A percentile compares a stretch with the other conserved stretches of the same genome.
These are phyloP conservation scores for Apiospora phragmitis DNA, from an alignment of 2,329 filamentous ascomycete species.

Conservation along the genomic window DNA sequence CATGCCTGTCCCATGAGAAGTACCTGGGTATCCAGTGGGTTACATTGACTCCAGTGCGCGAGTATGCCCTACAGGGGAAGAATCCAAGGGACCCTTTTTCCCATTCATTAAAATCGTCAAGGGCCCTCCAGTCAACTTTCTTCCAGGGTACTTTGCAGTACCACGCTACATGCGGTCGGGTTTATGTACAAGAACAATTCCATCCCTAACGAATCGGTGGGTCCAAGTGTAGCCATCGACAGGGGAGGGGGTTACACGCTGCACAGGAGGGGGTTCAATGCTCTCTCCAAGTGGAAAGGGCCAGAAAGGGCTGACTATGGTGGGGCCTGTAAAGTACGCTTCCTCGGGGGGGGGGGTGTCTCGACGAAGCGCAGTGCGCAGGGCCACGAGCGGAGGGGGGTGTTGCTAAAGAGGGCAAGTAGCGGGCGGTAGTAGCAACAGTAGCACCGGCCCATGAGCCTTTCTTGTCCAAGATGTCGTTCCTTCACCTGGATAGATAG, in stretches of 20 bases:
- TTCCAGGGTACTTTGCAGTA: conserved; percentile 6
- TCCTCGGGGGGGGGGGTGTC: neutral
- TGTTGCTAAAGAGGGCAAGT: neutral
- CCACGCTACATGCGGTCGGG: neutral
- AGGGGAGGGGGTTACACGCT: neutral
- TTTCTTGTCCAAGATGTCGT: neutral
- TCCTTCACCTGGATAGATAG: neutral
- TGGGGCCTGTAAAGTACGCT: neutral
- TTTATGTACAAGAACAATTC: conserved; percentile 5
- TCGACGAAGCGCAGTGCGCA: neutral
- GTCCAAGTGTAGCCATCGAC: neutral
- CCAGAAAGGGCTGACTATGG: neutral
- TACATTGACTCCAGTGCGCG: neutral
- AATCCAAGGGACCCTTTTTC: neutral
- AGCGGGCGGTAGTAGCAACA: neutral
- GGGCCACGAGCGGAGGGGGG: neutral
- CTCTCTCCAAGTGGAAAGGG: neutral
- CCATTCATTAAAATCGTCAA: neutral
- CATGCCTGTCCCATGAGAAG: neutral
- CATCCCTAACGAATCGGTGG: neutral
- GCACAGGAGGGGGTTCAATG: conserved; percentile 3
- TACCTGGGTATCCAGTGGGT: neutral
- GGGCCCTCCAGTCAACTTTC: neutral
- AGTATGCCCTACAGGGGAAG: neutral
- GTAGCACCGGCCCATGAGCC: neutral